Base-by-base conservation (phyloP, 106 monocot species). In the Allium fistulosum region DNA sequence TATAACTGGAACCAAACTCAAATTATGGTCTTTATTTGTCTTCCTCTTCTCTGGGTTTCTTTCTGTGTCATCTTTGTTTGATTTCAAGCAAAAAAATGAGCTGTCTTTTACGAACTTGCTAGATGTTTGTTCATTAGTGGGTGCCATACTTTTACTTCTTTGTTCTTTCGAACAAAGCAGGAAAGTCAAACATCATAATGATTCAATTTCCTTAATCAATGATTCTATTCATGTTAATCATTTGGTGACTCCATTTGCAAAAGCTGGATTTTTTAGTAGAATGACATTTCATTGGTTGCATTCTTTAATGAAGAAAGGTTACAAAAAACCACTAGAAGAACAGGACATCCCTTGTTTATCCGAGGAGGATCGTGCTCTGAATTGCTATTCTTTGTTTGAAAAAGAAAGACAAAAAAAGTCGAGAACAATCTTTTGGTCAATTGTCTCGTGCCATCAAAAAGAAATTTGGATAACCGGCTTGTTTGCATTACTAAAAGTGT, bases 211-310 rank as follows among this genome's bases (percentile, higher is more conserved):
- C 15, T 55, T 55, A 15, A 55, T 12, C 53, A 6, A 15, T 55
- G 53, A 55, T 4, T 55, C 4, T 15, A 15, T 4, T 12, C 15
- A 11, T 11, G 7, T 12, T 55, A 15, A 55, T 11, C 15, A 15
- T 55, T 17, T 37, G 8, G 61, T 61, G 26, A 5, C 61, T 22
- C 37, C 61, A 8, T 2, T 61, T 61, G 8, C 61, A 2, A n/a
- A n/a, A 11, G 88, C 91, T 51, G 88, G 91, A 14, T 64, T 91
- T 48, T 49, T 91, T 13, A 83, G 81, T 56, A 84, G 64, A 70
- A 72, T 91, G 72, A 66, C 91, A 27, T 91, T 96, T 48, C 84
- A 86, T 79, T 96, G 95, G 95, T 48, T 96, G 63, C 91, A 88
- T 55, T 70, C 87, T 77, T 66, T 95, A 68, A 83, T 96, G 63